phyloP scores from a whole-genome alignment of 1,284 basidiomycete genomes.

The Cutaneotrichosporon cavernicola region DNA sequence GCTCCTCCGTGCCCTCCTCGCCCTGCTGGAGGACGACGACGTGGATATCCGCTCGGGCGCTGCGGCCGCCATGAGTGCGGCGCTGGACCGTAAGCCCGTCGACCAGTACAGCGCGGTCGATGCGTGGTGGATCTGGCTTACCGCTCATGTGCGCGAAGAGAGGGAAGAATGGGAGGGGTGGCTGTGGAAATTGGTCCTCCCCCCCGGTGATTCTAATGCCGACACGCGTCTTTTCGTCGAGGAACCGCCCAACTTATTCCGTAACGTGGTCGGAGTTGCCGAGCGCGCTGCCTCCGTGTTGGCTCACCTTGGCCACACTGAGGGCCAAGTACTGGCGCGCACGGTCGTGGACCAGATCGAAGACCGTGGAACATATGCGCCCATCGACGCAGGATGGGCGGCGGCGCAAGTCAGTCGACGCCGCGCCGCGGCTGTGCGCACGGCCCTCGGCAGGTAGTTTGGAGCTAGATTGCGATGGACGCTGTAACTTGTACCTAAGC shows the following conservation, averaged over 20 bases:
- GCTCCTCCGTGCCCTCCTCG: conserved; percentile 28
- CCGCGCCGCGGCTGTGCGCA: background rate
- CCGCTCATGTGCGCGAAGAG: conserved; percentile 8
- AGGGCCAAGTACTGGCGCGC: background rate
- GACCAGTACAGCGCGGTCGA: conserved; percentile 34
- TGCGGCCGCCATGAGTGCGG: conserved; percentile 30
- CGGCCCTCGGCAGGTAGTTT: background rate
- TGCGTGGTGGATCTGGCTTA: conserved; percentile 40
- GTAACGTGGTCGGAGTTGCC: conserved; percentile 37
- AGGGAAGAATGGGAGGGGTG: conserved; percentile 31
- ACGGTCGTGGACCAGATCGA: background rate
- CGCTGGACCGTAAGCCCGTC: conserved; percentile 22
- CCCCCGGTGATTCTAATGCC: background rate
- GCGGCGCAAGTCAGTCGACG: background rate
- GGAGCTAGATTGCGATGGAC: background rate
- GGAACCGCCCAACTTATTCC: conserved; percentile 50
- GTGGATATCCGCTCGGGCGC: conserved; percentile 40
- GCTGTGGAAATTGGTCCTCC: conserved; percentile 23
- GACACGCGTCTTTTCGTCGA: conserved; percentile 44
- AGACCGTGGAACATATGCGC: background rate
- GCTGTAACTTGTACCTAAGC: background rate
- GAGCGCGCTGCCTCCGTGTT: conserved; percentile 29
- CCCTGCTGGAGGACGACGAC: conserved; percentile 48
- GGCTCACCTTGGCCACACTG: background rate
- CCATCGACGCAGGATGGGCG: conserved; percentile 13